Evolutionary conservation across 306 rosid species (phyloP).

Genomic region (Cicer arietinum): DNA sequence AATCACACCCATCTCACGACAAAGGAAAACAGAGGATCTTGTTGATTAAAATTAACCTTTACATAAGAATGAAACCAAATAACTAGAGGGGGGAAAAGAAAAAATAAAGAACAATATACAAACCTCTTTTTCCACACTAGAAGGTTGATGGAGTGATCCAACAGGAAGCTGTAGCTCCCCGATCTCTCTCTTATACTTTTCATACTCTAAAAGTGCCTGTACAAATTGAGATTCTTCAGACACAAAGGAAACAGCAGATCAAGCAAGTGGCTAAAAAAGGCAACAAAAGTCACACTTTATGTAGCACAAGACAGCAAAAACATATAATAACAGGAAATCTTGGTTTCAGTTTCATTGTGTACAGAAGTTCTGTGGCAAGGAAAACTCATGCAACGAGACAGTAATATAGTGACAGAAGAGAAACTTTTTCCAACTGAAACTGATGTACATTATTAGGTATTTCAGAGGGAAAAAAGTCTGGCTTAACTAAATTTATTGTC

Average conservation of each 20-base stretch:
- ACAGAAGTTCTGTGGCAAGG: conserved; percentile 31
- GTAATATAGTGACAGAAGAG: conserved; percentile 18
- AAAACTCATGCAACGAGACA: conserved; percentile 21
- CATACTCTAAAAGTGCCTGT: conserved; percentile 86
- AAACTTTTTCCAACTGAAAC: conserved; percentile 33
- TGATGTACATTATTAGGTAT: neutral
- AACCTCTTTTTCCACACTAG: conserved; percentile 79
- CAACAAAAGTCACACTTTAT: conserved; percentile 30
- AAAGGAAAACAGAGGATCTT: conserved; percentile 28
- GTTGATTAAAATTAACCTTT: conserved; percentile 2
- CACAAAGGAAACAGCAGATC: conserved; percentile 30
- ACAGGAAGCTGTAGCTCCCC: conserved; percentile 75
- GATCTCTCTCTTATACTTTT: conserved; percentile 72
- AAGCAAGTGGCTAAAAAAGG: conserved; percentile 27
- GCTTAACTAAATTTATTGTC: neutral
- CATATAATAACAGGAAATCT: conserved; percentile 29
- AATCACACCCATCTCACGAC: conserved; percentile 13
- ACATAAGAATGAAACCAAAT: conserved; percentile 17
- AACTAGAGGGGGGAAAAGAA: conserved; percentile 13
- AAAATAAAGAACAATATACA: conserved; percentile 28
- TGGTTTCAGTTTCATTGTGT: conserved; percentile 28
- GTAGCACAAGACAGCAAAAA: conserved; percentile 34
- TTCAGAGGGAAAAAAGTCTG: neutral
- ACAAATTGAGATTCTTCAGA: conserved; percentile 35
- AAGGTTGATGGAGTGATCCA: conserved; percentile 63